Base-by-base conservation (phyloP, 331 rosid genomes). In the Phaseolus coccineus region DNA sequence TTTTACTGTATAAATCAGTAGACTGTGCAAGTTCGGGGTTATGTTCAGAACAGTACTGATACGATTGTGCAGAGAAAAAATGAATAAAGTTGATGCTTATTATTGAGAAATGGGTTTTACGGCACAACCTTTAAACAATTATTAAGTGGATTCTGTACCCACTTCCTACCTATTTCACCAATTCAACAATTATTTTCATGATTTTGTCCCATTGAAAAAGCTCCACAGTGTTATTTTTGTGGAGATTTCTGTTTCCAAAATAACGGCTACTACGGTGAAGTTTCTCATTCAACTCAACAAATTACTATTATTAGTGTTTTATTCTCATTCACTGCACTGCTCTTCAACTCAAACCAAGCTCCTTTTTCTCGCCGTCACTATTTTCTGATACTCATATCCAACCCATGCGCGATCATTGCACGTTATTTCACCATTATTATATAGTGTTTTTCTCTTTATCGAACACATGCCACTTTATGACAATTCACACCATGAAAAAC, bases 181-280 rank as follows among this genome's bases (percentile, higher is more conserved):
- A 22, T 37, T 19, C 31, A 65, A 65, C 16, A 37, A 19, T 4
- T 5, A 46, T 19, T 37, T 40, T 55, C 13, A 73, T 73, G 53
- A 73, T 73, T 73, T 73, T 37, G 68, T 56, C 78, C 77, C 48
- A n/a, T 71, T 71, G 14, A 52, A 69, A 69, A 69, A 28, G 37
- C 27, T 28, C 0, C 11, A 8, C 0, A 8, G 11, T 40, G 8
- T 42, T 8, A 42, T 2, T 42, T 42, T 42, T 9, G 8, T 40
- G 11, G 1, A 7, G 12, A 40, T 2, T 40, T 40, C 11, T 14
- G 33, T 35, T 71, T 71, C 44, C 33, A 51, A 35, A 71, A 71
- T 31, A 10, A 71, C 44, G 31, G 35, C 75, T 66, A 40, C 10
- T 11, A 22, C 52, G 8, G 5, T 37, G 9, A 35, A 53, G 37